Percentiles rank a stretch among this genome's conserved stretches.
Evolutionary conservation across 2,329 filamentous ascomycete species (phyloP).

Genomic region (Tolypocladium tundrense): DNA sequence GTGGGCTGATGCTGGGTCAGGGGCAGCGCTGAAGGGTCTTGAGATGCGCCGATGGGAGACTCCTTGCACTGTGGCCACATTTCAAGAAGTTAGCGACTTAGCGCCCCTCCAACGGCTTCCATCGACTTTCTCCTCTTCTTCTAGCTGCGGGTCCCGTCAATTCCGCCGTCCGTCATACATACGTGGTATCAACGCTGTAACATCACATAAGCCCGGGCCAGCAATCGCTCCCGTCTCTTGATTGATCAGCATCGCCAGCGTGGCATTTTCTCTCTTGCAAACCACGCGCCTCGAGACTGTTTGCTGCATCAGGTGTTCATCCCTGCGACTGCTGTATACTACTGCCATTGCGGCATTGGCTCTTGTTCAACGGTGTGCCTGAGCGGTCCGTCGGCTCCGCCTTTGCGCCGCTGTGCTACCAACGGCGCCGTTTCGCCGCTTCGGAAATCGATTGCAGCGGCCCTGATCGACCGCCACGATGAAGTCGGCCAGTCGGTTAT

Average conservation of each 20-base stretch:
- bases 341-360: not conserved
- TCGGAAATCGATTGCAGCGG: not conserved
- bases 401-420: not conserved
- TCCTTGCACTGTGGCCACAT: not conserved
- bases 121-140: not conserved
- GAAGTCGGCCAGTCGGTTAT: constrained; percentile 42
- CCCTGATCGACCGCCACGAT: constrained; percentile 20
- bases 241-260: constrained; percentile 9
- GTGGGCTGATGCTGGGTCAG: not conserved
- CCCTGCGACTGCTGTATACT: not conserved
- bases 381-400: not conserved
- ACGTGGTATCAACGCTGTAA: not conserved
- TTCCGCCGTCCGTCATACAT: not conserved
- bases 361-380: not conserved
- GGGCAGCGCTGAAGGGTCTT: not conserved
- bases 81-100: not conserved
- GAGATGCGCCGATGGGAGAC: not conserved
- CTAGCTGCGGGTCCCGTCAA: not conserved
- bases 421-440: not conserved
- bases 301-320: not conserved
- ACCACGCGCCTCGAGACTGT: not conserved
- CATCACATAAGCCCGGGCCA: not conserved
- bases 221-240: not conserved
- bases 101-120: not conserved
- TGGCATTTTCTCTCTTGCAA: constrained; percentile 9